A percentile compares a stretch with the other conserved stretches of the same genome.
These are phyloP conservation scores for Tetragonia tetragonoides DNA, from an alignment of 148 eudicot species.

Conservation along the genomic window DNA sequence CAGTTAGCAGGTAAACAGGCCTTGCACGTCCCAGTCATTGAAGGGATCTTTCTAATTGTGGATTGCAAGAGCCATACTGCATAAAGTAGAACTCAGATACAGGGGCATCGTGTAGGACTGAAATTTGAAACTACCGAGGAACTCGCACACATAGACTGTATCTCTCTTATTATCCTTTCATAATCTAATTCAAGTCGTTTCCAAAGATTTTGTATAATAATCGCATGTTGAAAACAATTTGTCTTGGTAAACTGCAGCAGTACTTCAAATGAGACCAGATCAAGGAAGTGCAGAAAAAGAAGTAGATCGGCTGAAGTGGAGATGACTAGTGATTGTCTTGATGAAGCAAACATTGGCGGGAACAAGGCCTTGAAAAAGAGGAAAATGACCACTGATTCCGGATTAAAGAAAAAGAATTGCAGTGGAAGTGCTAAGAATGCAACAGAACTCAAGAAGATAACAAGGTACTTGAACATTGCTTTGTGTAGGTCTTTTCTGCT, in stretches of 20 bases:
- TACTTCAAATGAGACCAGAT: background rate
- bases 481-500: background rate
- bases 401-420: background rate
- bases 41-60: too few relatives aligned
- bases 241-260: background rate
- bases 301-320: background rate
- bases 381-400: background rate
- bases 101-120: too few relatives aligned
- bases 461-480: slow-evolving; percentile 1
- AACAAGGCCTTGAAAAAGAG: background rate
- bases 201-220: background rate
- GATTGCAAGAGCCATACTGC: too few relatives aligned
- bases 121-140: too few relatives aligned
- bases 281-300: slow-evolving; percentile 7
- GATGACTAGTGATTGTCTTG: background rate
- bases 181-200: background rate
- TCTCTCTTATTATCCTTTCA: too few relatives aligned
- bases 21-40: too few relatives aligned
- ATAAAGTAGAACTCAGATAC: too few relatives aligned
- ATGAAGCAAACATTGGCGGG: background rate
- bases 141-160: background rate
- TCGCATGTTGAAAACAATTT: background rate
- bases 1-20: too few relatives aligned
- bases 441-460: background rate
- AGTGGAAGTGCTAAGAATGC: background rate